Evolutionary conservation across 495 filamentous ascomycete species (phyloP).

Genomic region (Hypoxylon lienhwacheense): DNA sequence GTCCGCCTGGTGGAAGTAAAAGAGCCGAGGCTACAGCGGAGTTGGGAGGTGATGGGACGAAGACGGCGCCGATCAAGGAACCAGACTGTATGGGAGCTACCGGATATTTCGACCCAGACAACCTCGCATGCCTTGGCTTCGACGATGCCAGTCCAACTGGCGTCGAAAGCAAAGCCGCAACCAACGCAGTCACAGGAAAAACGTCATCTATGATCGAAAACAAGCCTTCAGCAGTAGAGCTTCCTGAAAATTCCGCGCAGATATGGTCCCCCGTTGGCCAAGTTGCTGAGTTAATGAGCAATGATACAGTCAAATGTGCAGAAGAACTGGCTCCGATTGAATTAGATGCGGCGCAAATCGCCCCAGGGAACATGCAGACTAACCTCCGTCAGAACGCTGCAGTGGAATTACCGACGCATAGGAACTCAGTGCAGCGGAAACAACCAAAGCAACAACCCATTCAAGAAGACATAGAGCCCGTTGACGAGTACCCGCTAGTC

Average conservation of each 20-base stretch:
- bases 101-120: conserved; percentile 47
- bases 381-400: conserved; percentile 9
- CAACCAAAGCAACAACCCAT: conserved; percentile 11
- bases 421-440: conserved; percentile 36
- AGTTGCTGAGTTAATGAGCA: conserved; percentile 48
- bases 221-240: conserved; percentile 24
- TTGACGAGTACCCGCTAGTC: conserved; percentile 33
- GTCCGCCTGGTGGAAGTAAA: conserved; percentile 38
- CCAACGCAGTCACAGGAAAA: background rate
- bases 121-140: conserved; percentile 47
- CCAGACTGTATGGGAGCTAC: conserved; percentile 35
- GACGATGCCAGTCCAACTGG: conserved; percentile 41
- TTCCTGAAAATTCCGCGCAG: conserved; percentile 29
- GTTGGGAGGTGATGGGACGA: too few relatives aligned
- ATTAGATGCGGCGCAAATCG: conserved; percentile 36
- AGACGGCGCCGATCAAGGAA: conserved; percentile 4
- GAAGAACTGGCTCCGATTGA: conserved; percentile 49
- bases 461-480: conserved; percentile 12
- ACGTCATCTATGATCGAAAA: background rate
- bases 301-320: conserved; percentile 42
- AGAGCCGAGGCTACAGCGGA: too few relatives aligned
- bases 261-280: conserved; percentile 41
- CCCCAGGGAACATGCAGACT: conserved; percentile 21
- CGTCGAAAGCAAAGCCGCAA: conserved; percentile 30
- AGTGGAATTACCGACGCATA: conserved; percentile 40